Conservation (phyloP, 805 yeast species). For the Pichia ethanolica region DNA sequence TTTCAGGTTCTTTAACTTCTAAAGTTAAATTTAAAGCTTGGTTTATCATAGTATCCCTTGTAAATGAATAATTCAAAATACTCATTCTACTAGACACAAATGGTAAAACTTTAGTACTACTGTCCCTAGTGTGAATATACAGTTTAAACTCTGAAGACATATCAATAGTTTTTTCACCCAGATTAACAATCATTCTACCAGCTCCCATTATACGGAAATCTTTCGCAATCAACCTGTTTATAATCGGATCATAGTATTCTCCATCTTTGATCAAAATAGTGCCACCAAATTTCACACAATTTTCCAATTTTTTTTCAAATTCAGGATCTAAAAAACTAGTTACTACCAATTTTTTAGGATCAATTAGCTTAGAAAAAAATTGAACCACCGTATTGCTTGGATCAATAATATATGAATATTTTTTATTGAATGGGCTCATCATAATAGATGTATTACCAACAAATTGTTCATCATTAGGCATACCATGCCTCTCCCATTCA, state of each 20-base stretch:
- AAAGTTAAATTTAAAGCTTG: constrained; percentile 55
- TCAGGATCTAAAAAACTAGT: constrained; percentile 70
- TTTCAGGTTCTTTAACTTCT: constrained; percentile 52
- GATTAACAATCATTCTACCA: constrained; percentile 52
- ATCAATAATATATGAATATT: constrained; percentile 61
- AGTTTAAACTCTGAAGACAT: constrained; percentile 57
- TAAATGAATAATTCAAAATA: constrained; percentile 64
- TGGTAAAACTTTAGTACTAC: constrained; percentile 38
- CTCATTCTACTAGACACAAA: constrained; percentile 58
- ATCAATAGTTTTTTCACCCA: constrained; percentile 63
- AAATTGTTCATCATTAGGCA: constrained; percentile 52
- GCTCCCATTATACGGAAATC: constrained; percentile 67
- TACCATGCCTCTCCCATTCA: constrained; percentile 46
- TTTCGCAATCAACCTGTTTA: constrained; percentile 52
- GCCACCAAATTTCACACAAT: constrained; percentile 80
- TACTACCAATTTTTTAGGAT: constrained; percentile 34
- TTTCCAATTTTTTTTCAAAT: constrained; percentile 63
- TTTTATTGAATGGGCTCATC: constrained; percentile 12
- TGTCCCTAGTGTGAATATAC: constrained; percentile 54
- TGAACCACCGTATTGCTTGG: constrained; percentile 48
- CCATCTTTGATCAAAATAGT: constrained; percentile 67
- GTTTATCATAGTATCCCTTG: constrained; percentile 56
- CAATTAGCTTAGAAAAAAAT: constrained; percentile 29
- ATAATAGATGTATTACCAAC: constrained; percentile 59
- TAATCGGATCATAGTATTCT: constrained; percentile 69